A percentile compares a stretch with the other conserved stretches of the same genome.
These are phyloP conservation scores for Trichoderma arundinaceum DNA, from an alignment of 2,329 filamentous ascomycete species.

Conservation along the genomic window DNA sequence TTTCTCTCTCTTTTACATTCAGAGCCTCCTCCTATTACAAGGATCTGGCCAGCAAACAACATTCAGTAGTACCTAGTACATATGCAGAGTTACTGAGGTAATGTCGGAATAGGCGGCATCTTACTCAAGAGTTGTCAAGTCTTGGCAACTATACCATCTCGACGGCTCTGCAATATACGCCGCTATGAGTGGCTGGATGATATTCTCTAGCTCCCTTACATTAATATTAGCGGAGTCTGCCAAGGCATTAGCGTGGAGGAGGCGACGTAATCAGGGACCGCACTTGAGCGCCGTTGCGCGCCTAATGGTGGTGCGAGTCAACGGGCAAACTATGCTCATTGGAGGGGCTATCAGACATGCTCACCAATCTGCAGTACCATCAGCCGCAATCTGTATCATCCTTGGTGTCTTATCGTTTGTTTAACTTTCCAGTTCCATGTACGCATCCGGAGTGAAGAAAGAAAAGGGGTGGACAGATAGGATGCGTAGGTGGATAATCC, in stretches of 20 bases:
- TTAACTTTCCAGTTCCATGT: not conserved
- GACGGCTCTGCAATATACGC: slow-evolving; percentile 13
- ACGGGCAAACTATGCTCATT: slow-evolving; percentile 9
- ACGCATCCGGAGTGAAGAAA: no score
- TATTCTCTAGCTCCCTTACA: slow-evolving; percentile 15
- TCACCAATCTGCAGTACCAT: not conserved
- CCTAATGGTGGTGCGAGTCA: slow-evolving; percentile 18
- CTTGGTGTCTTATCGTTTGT: slow-evolving; percentile 1
- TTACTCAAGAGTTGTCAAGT: slow-evolving; percentile 18
- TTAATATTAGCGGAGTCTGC: slow-evolving; percentile 22
- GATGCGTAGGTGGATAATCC: not conserved
- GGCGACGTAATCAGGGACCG: slow-evolving; percentile 26
- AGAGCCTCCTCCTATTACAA: slow-evolving; percentile 13
- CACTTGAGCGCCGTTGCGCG: slow-evolving; percentile 1
- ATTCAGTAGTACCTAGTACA: slow-evolving; percentile 11
- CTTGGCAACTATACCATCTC: slow-evolving; percentile 24
- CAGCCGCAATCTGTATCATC: slow-evolving; percentile 4
- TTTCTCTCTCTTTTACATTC: not conserved
- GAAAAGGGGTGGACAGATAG: no score
- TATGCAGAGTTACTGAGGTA: slow-evolving; percentile 8
- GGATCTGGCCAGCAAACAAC: slow-evolving; percentile 5
- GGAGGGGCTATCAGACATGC: not conserved
- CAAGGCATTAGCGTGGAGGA: slow-evolving; percentile 23
- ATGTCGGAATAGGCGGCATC: slow-evolving; percentile 22
- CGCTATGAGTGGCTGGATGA: slow-evolving; percentile 24